phyloP scores from a whole-genome alignment of 129 eudicot genomes.

The Arctium minus region DNA sequence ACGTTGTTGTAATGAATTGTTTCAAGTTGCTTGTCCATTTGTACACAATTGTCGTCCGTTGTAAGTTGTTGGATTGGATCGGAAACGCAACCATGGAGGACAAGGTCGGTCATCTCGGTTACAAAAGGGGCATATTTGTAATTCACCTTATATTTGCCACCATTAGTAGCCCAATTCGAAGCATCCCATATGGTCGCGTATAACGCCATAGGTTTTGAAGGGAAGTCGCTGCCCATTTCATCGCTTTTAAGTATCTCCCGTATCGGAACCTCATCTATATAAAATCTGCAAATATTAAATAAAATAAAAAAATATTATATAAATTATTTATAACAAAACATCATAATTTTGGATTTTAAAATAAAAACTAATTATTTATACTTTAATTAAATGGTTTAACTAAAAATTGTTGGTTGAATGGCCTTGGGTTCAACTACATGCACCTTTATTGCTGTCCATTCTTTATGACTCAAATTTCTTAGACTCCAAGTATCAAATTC shows the following conservation, averaged over 20 bases:
- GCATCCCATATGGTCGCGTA: constrained; percentile 99
- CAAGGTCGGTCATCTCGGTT: constrained; percentile 71
- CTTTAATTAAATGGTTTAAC: background rate
- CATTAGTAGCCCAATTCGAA: constrained; percentile 88
- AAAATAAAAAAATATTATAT: background rate
- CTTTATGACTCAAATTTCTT: constrained; percentile 26
- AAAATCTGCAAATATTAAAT: constrained; percentile 46
- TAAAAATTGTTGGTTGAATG: constrained; percentile 4
- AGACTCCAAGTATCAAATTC: constrained; percentile 33
- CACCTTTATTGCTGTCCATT: constrained; percentile 21
- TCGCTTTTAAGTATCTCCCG: constrained; percentile 54
- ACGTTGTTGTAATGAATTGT: constrained; percentile 30
- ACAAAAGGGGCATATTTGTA: constrained; percentile 90
- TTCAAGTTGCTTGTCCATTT: constrained; percentile 39
- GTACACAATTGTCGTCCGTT: constrained; percentile 11
- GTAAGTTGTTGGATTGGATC: constrained; percentile 57
- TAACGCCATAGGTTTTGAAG: constrained; percentile 86
- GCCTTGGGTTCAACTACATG: constrained; percentile 2
- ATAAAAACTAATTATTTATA: background rate
- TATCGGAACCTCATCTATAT: constrained; percentile 77
- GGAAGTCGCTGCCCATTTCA: constrained; percentile 84
- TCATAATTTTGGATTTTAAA: background rate
- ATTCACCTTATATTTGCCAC: constrained; percentile 74
- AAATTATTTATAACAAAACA: background rate
- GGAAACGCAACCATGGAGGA: constrained; percentile 67